Evolutionary conservation across 192 early-diverging fungal species (phyloP).

Genomic region (Mortierella antarctica): DNA sequence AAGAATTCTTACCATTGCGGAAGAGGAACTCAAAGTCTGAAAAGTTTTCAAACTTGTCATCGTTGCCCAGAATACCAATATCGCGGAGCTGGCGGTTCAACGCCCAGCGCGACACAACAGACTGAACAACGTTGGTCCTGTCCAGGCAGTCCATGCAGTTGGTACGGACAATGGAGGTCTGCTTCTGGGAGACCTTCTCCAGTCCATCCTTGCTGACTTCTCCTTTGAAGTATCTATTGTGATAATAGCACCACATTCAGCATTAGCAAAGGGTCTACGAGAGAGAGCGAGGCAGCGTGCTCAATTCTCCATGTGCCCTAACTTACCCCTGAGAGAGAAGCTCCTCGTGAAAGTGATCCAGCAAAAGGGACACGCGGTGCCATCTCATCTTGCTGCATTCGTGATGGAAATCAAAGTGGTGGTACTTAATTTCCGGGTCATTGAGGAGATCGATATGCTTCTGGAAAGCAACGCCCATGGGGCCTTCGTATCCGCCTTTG

Average conservation of each 20-base stretch:
- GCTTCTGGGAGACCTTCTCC: slow-evolving; percentile 56
- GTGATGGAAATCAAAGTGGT: slow-evolving; percentile 97
- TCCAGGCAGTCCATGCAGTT: slow-evolving; percentile 99
- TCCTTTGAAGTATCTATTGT: slow-evolving; percentile 65
- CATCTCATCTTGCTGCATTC: slow-evolving; percentile 97
- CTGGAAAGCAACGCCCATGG: slow-evolving; percentile 84
- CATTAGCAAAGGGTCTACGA: not conserved
- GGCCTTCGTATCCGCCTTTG: slow-evolving; percentile 91
- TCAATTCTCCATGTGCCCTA: no score
- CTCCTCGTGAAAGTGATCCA: slow-evolving; percentile 80
- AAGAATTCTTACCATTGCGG: slow-evolving; percentile 72
- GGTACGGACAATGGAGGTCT: slow-evolving; percentile 88
- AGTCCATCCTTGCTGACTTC: slow-evolving; percentile 50
- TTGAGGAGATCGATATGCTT: slow-evolving; percentile 69
- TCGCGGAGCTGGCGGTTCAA: slow-evolving; percentile 81
- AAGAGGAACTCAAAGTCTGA: slow-evolving; percentile 76
- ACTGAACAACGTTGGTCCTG: slow-evolving; percentile 98
- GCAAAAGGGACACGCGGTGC: slow-evolving; percentile 85
- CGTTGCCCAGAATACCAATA: slow-evolving; percentile 68
- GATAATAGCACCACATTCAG: slow-evolving; percentile 4
- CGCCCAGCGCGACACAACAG: slow-evolving; percentile 80
- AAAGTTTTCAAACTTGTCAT: slow-evolving; percentile 73
- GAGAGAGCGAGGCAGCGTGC: not conserved
- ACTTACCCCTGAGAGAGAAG: slow-evolving; percentile 64
- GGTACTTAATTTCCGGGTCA: slow-evolving; percentile 73